Evolutionary conservation across 768 basidiomycete species (phyloP), one percentile per base, ranked within the genome.

Genomic region (Suillus weaverae): DNA sequence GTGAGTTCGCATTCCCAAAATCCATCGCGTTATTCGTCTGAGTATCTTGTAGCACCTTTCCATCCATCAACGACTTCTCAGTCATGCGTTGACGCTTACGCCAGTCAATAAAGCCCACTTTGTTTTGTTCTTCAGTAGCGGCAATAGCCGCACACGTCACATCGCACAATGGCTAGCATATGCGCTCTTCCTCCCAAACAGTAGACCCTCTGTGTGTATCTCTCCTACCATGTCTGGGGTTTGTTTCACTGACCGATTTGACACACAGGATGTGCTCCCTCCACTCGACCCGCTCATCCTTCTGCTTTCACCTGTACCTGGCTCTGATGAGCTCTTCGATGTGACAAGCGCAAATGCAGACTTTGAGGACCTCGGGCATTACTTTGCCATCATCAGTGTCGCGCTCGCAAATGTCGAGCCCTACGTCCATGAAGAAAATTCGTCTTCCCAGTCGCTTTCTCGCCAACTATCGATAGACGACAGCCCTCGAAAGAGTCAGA

Each of bases 81-180:
- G 70, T 18, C 80, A 83, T 63, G 71, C 81, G 9, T 74, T 67
- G 18, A 70, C 72, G 14, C 74, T 87, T 56, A 73, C 78, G 11
- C 80, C 85, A 11, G 67, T 78, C 57, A 86, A 87, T 68, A 85
- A 87, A 70, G 79, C 81, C 2, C 77, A 77, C 54, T 68, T 88
- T 7, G 60, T 89, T 20, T 81, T 81, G 4, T 76, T 87, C 59
- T 77, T 92, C 26, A 80, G 81, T 9, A 78, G 78, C 60, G 86
- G 86, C 16, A 81, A 84, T 36, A 79, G 80, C 13, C 80, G 80
- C 26, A 79, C 84, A 43, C 78, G 78, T 57, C 83, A 84, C 16
- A 84, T 92, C 54, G 85, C 87, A 20, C 82, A 84, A 57, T 83
- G 81, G 73, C 73, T 90, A 36, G 87, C 89, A 1, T 80, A 86